Base-by-base conservation (phyloP, 805 yeast species). In the Sugiyamaella smithiae region DNA sequence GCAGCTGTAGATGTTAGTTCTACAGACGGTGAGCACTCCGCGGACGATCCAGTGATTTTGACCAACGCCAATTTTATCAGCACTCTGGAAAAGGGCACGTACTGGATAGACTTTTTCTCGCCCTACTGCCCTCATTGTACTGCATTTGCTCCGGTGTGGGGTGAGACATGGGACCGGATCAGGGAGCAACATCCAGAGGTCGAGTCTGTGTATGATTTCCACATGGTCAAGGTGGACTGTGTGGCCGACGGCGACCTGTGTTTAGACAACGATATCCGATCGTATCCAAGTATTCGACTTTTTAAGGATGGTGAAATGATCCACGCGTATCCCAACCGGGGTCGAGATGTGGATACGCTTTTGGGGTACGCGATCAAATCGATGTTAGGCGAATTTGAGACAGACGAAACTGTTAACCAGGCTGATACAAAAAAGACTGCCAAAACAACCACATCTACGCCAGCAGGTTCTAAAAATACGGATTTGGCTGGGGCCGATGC, bases 41-140 rank as follows among this genome's bases (percentile, higher is more conserved):
- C n/a, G n/a, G n/a, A n/a, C n/a, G 49, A 31, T 4, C 93, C 93
- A 0, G 73, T 67, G 2, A 71, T 74, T 1, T 64, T 88, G 40
- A 78, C 74, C 0, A 55, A 63, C 2, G 73, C 67, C 0, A 73
- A 69, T 17, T 88, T 85, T 60, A 81, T 78, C 46, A 51, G 64
- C 9, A 67, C 69, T 80, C n/a, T 61, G 70, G 16, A 67, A 38
- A 46, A 72, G 7, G 84, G 84, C 2, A 67, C 82, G 17, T 84
- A 89, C 59, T 74, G 91, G 60, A 82, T 91, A 28, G 97, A 91
- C 67, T 90, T 88, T 67, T 93, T 68, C 63, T 88, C 96, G 26
- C 99, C 99, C 0, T 83, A 83, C 60, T 93, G 99, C 64, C 64
- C 70, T 5, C 98, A 91, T 67, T 93, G 99, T 68, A 76, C 70